Conservation (phyloP, 208 protist species). For the Crithidia bombi region DNA sequence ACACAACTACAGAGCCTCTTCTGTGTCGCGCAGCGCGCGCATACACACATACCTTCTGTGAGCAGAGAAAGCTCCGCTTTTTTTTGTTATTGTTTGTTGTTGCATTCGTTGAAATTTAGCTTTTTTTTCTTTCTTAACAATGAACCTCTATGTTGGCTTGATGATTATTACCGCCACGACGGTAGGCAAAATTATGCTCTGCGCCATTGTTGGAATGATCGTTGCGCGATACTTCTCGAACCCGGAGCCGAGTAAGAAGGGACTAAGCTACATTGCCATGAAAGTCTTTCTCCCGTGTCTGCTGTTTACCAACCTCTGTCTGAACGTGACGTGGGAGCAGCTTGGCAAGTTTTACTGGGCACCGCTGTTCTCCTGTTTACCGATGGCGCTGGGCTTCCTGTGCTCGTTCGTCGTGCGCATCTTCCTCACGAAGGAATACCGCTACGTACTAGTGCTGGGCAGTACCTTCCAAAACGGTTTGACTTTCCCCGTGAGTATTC, state of each 20-base stretch:
- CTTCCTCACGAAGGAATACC: constrained; percentile 50
- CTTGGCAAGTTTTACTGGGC: constrained; percentile 68
- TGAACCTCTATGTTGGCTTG: constrained; percentile 45
- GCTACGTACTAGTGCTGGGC: constrained; percentile 50
- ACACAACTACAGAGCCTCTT: no score
- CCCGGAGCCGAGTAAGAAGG: constrained; percentile 43
- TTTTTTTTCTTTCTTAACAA: constrained; percentile 26
- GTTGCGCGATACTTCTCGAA: constrained; percentile 49
- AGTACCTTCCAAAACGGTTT: constrained; percentile 81
- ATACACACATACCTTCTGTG: no score
- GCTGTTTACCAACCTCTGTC: constrained; percentile 66
- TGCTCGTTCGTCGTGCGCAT: constrained; percentile 32
- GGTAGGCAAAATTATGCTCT: constrained; percentile 69
- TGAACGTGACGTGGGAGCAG: constrained; percentile 62
- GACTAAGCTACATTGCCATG: constrained; percentile 64
- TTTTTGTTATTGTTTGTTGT: neutral
- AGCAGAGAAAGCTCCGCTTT: neutral
- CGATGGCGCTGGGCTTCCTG: constrained; percentile 42
- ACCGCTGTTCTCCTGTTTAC: constrained; percentile 50
- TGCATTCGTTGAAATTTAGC: neutral
- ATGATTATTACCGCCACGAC: constrained; percentile 59
- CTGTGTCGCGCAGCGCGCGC: no score
- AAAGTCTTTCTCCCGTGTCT: constrained; percentile 75
- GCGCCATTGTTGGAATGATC: constrained; percentile 53
- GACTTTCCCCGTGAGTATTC: constrained; percentile 57